Evolutionary conservation across 805 yeast species (phyloP).

Genomic region (Soucietia sequanensis): DNA sequence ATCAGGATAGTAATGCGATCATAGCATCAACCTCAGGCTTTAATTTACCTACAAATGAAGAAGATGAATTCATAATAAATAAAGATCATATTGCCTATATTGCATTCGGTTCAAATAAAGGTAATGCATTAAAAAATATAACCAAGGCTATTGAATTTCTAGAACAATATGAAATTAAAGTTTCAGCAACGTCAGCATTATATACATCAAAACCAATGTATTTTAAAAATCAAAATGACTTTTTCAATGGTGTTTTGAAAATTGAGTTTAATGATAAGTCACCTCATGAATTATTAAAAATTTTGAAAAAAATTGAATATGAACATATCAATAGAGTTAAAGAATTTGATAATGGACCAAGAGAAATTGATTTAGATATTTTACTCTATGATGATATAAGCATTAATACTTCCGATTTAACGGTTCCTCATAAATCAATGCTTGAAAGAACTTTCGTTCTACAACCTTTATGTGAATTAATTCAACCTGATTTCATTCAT

Average conservation of each 20-base stretch:
- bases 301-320: constrained; percentile 77
- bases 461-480: constrained; percentile 80
- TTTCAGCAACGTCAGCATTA: constrained; percentile 68
- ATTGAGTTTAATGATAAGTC: constrained; percentile 52
- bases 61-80: constrained; percentile 8
- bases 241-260: constrained; percentile 79
- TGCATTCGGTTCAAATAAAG: constrained; percentile 90
- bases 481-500: constrained; percentile 65
- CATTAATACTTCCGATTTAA: constrained; percentile 56
- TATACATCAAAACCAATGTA: constrained; percentile 95
- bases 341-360: constrained; percentile 84
- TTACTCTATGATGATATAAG: constrained; percentile 63
- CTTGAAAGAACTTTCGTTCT: constrained; percentile 87
- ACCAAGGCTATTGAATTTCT: constrained; percentile 51
- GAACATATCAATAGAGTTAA: constrained; percentile 68
- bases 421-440: constrained; percentile 86
- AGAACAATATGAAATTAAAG: constrained; percentile 36
- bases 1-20: not conserved
- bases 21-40: constrained; percentile 11
- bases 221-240: constrained; percentile 71
- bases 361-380: constrained; percentile 88
- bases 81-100: constrained; percentile 57
- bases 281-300: constrained; percentile 63
- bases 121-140: constrained; percentile 67
- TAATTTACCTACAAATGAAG: constrained; percentile 30